Conservation (phyloP, 225 moss, liverwort and hornwort genomes). For the Pseudoscleropodium purum region DNA sequence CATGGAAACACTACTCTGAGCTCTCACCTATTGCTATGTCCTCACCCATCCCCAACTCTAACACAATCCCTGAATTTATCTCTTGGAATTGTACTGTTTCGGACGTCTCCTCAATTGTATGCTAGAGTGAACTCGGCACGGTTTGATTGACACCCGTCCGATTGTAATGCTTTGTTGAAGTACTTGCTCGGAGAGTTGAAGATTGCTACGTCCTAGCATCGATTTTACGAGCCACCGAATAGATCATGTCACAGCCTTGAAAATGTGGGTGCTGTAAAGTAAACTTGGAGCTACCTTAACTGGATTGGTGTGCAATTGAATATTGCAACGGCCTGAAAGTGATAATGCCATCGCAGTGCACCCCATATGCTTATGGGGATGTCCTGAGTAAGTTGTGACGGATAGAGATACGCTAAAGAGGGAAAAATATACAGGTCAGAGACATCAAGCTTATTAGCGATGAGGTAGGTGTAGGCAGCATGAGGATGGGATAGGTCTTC, state of each 20-base stretch:
- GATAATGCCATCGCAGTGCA: neutral
- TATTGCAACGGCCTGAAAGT: neutral
- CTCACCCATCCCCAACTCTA: neutral
- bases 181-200: neutral
- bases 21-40: no score
- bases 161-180: neutral
- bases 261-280: neutral
- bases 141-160: neutral
- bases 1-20: neutral
- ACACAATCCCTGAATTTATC: no score
- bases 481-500: no score
- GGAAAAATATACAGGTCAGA: neutral
- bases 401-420: neutral
- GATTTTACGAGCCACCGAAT: neutral
- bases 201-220: neutral
- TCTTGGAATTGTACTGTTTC: neutral
- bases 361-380: neutral
- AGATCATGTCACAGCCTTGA: neutral
- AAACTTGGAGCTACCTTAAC: neutral
- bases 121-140: no score
- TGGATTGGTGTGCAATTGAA: neutral
- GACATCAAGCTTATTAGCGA: neutral
- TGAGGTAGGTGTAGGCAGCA: no score
- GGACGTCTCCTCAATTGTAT: no score
- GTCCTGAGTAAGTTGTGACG: neutral